Percentiles rank a stretch among this genome's conserved stretches.
Evolutionary conservation across 768 basidiomycete genomes (phyloP).

Genomic region (Tulasnella sp.): DNA sequence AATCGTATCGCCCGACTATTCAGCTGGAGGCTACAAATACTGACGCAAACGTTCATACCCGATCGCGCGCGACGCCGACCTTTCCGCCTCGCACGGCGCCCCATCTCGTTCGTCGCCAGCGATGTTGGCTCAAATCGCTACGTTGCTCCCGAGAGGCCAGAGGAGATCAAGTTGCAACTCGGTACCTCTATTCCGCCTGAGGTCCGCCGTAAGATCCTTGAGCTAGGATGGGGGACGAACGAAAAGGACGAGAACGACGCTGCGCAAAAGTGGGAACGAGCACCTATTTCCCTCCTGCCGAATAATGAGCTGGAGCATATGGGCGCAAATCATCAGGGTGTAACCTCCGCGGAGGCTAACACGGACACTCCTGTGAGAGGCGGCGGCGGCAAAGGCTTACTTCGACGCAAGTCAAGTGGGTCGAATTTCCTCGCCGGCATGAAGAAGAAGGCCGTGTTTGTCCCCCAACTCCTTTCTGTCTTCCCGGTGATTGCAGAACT

Average conservation of each 20-base stretch:
- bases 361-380: background rate
- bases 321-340: background rate
- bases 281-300: conserved; percentile 55
- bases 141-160: conserved; percentile 40
- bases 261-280: conserved; percentile 30
- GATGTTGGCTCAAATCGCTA: conserved; percentile 57
- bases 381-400: conserved; percentile 22
- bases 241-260: conserved; percentile 34
- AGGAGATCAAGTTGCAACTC: conserved; percentile 36
- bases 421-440: conserved; percentile 29
- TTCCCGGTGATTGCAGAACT: conserved; percentile 44
- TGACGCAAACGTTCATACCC: conserved; percentile 45
- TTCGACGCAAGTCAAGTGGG: conserved; percentile 46
- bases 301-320: conserved; percentile 37
- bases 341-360: background rate
- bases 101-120: conserved; percentile 60
- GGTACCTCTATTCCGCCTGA: conserved; percentile 45
- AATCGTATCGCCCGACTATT: conserved; percentile 43
- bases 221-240: conserved; percentile 53
- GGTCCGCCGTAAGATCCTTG: conserved; percentile 48
- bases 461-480: conserved; percentile 42
- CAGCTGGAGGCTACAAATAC: conserved; percentile 58
- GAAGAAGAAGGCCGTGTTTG: conserved; percentile 56
- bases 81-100: conserved; percentile 57
- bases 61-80: conserved; percentile 51